A percentile compares a stretch with the other conserved stretches of the same genome.
Conservation (phyloP, 306 rosid species). For the Hylodesmum podocarpum region DNA sequence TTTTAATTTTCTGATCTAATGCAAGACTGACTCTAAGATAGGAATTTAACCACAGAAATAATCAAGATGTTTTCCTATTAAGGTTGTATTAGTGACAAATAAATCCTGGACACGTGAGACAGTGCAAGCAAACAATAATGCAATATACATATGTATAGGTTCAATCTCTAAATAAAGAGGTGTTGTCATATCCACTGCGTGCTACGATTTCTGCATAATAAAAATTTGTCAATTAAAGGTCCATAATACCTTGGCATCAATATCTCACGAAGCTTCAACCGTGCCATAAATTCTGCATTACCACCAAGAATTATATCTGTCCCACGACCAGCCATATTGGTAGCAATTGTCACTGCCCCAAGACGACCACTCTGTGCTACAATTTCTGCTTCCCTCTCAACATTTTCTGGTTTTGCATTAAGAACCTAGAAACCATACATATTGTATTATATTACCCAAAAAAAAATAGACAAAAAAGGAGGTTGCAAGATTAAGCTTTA, state of each 20-base stretch:
- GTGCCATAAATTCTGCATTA: constrained; percentile 97
- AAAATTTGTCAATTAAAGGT: constrained; percentile 20
- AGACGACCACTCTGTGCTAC: constrained; percentile 98
- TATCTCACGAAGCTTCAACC: constrained; percentile 93
- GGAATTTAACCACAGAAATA: constrained; percentile 10
- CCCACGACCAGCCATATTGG: constrained; percentile 99
- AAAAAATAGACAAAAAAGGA: background rate
- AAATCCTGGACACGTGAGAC: background rate
- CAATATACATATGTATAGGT: constrained; percentile 8
- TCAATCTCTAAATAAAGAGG: constrained; percentile 5
- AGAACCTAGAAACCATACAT: constrained; percentile 65
- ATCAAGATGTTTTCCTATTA: constrained; percentile 6
- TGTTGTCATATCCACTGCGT: background rate
- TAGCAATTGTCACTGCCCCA: constrained; percentile 96
- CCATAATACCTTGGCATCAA: constrained; percentile 83
- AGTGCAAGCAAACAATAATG: constrained; percentile 10
- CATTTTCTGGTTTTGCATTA: constrained; percentile 98
- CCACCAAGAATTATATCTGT: constrained; percentile 99
- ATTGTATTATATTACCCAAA: constrained; percentile 14
- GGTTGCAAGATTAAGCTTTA: constrained; percentile 6
- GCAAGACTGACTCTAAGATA: background rate
- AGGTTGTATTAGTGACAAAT: constrained; percentile 13
- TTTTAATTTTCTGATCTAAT: constrained; percentile 12
- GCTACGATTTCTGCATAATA: background rate
- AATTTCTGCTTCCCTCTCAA: constrained; percentile 98